Base-by-base conservation (phyloP, 345 rosid genomes). In the Boechera retrofracta region DNA sequence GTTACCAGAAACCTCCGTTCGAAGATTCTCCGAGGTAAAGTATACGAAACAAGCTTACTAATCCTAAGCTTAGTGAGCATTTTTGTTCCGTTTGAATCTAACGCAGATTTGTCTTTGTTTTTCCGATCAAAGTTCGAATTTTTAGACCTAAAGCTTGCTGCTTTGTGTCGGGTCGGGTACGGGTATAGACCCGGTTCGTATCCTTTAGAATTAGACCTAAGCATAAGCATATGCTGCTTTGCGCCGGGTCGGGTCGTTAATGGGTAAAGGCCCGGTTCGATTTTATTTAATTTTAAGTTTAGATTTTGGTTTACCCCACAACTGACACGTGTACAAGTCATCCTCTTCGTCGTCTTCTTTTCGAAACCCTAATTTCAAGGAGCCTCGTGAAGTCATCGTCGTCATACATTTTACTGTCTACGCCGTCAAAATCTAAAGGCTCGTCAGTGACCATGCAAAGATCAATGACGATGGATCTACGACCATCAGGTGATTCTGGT, bases 401-500 rank as follows among this genome's bases (percentile, higher is more conserved):
- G 69, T 32, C 64, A 64, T 76, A 67, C 74, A 13, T 44, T 11
- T 13, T 39, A 7, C 48, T 26, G 15, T 64, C 53, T 0, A 4
- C 68, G 16, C 69, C 54, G 55, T 76, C 63, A 59, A 54, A 68
- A 49, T 49, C 21, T 9, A 33, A 60, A 63, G 11, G 29, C 64
- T 44, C 51, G 18, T 39, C 18, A 5, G 52, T 0, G 44, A 71
- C 45, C 44, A 77, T 71, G 72, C 80, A 64, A 2, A 47, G 36
- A n/a, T 12, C 54, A 39, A 29, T 71, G 38, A 29, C 72, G 29
- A 57, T 71, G 47, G 53, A 65, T 48, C 54, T n/a, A 18, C 61
- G 45, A 75, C 75, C 88, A 55, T 88, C 94, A 2, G 93, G 76
- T 47, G 94, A 78, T 41, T 87, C 91, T 24, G 81, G 82, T 35